Conservation (phyloP, 495 filamentous ascomycete genomes). For the Penicillium bovifimosum region DNA sequence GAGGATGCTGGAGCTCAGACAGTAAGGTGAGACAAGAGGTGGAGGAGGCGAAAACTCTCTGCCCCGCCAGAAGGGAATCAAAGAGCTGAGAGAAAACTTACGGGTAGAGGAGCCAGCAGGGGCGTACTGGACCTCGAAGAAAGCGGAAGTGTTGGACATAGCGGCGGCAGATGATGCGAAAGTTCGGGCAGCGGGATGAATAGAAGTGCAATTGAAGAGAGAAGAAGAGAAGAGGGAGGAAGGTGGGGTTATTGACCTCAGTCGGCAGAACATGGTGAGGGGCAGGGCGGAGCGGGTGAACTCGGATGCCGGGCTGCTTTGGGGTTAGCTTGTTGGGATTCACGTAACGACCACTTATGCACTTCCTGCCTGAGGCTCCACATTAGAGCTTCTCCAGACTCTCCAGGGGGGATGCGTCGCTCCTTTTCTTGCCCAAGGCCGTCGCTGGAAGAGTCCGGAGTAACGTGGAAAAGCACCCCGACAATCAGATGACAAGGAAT, state of each 20-base stretch:
- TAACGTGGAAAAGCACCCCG: background rate
- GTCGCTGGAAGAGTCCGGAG: background rate
- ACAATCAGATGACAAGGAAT: background rate
- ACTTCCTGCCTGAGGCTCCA: slow-evolving; percentile 7
- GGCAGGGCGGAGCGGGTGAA: slow-evolving; percentile 36
- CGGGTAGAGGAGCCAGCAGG: slow-evolving; percentile 54
- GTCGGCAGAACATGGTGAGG: slow-evolving; percentile 49
- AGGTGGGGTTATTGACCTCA: slow-evolving; percentile 47
- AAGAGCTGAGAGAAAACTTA: slow-evolving; percentile 40
- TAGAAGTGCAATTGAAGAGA: slow-evolving; percentile 42
- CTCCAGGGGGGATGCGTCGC: background rate
- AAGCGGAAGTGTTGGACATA: slow-evolving; percentile 61
- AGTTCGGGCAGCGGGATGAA: slow-evolving; percentile 42
- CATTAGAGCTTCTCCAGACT: slow-evolving; percentile 7
- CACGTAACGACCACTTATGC: slow-evolving; percentile 17
- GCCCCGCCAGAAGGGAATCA: slow-evolving; percentile 12
- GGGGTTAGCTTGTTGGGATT: slow-evolving; percentile 24
- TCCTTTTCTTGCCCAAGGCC: background rate
- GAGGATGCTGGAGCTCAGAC: background rate
- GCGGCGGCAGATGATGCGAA: slow-evolving; percentile 56
- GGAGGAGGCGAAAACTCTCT: slow-evolving; percentile 9
- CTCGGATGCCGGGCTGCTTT: slow-evolving; percentile 23
- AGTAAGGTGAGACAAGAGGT: slow-evolving; percentile 4
- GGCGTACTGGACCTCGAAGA: slow-evolving; percentile 58
- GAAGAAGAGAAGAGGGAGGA: slow-evolving; percentile 44